These are phyloP conservation scores for Tulasnella calospora DNA, from an alignment of 768 basidiomycete species.

Conservation along the genomic window DNA sequence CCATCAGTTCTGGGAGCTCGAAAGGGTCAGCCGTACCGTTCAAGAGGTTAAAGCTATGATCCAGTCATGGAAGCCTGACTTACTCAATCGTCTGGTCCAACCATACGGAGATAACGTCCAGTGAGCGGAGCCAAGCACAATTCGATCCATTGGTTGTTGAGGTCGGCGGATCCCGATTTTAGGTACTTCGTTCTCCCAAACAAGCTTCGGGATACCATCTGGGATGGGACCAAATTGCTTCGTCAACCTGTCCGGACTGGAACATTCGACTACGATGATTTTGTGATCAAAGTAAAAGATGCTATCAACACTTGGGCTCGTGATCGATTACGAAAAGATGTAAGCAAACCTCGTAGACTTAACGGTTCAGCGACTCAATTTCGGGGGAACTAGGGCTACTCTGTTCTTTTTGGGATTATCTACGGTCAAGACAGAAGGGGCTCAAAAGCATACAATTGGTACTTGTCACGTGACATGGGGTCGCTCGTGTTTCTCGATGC, in stretches of 20 bases:
- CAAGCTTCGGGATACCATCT: not conserved
- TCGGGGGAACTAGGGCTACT: not conserved
- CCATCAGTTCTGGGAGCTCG: not conserved
- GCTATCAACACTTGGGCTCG: not conserved
- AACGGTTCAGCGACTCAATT: not conserved
- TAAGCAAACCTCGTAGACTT: not conserved
- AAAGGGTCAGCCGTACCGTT: not conserved
- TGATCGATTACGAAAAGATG: not conserved
- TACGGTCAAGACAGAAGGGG: not conserved
- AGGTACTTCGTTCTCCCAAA: not conserved
- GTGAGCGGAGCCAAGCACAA: not conserved
- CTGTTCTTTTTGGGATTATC: not conserved
- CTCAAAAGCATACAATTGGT: constrained; percentile 8
- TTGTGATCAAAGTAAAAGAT: not conserved
- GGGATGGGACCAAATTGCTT: not conserved
- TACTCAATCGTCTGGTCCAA: not conserved
- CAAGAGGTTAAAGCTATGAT: not conserved
- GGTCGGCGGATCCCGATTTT: not conserved
- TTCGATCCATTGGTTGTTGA: not conserved
- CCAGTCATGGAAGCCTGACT: not conserved
- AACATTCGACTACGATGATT: not conserved
- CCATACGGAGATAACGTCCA: not conserved
- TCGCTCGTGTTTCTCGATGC: constrained; percentile 6
- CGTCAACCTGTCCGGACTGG: not conserved
- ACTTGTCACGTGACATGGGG: not conserved